Evolutionary conservation across 2,329 filamentous ascomycete species (phyloP), one percentile per base, ranked within the genome.

Genomic region (Leptographium lundbergii): DNA sequence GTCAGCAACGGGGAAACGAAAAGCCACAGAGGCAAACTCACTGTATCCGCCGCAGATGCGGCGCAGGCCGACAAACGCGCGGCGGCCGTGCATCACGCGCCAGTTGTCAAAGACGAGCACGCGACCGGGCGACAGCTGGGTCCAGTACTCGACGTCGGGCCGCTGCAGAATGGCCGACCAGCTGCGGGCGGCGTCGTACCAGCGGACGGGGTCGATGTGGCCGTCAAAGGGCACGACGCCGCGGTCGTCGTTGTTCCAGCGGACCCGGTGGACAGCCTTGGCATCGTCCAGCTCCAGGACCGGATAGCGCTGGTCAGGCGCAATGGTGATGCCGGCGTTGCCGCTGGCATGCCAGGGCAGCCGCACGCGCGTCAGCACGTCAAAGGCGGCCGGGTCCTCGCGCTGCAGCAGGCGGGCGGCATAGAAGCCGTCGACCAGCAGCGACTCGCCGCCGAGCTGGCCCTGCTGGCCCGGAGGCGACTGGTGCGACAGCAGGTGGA

Each of bases 231-330:
- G 81, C 61, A 89, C 78, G 2, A 85, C 79, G 1, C 88, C 89
- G 48, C 94, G 79, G 70, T 97, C 94, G 63, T 90, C 87, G 63
- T 91, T 92, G 70, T 99, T 99, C 94, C 94, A 99, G 58, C 92
- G 81, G 7, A 97, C 77, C 59, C 90, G 86, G 24, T 70, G 68
- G 54, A 80, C 51, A 14, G 13, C 61, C 66, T 34, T 34, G 9
- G 73, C 69, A 9, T 73, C 69, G 54, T 83, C 75, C 51, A 84
- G 73, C 59, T 85, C 83, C 10, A 97, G 74, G 1, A 96, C 89
- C 0, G 91, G 88, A 60, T 86, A 88, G 4, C 79, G 73, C 50
- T 73, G 75, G 60, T 85, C 81, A 0, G 92, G 89, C 56, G 87
- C 80, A 62, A 96, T 91, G 42, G 82, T 87, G 62, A 91, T 87